Conservation (phyloP, 352 stramenopile genomes). For the Globisporangium yorkense region DNA sequence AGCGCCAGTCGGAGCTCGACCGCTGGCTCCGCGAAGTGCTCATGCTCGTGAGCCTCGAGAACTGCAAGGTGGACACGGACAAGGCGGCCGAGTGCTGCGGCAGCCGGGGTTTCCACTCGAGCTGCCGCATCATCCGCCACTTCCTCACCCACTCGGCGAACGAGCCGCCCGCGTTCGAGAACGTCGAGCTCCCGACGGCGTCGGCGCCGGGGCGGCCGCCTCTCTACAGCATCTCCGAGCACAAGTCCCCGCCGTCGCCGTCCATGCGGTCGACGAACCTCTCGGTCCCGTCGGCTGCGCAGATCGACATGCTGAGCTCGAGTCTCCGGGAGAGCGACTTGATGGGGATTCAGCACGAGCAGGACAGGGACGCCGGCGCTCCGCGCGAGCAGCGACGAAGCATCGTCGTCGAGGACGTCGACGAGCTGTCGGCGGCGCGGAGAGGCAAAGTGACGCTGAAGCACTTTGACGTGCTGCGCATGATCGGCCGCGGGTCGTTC, state of each 20-base stretch:
- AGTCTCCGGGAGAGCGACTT: constrained; percentile 37
- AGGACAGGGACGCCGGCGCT: constrained; percentile 10
- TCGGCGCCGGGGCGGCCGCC: constrained; percentile 1
- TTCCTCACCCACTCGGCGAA: constrained; percentile 77
- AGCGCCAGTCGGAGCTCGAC: constrained; percentile 80
- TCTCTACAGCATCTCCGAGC: constrained; percentile 53
- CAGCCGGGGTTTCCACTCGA: constrained; percentile 58
- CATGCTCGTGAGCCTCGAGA: constrained; percentile 75
- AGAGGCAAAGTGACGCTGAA: constrained; percentile 69
- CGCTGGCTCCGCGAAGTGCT: constrained; percentile 78
- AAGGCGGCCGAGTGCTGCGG: constrained; percentile 53
- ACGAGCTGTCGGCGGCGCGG: constrained; percentile 30
- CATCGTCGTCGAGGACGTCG: constrained; percentile 63
- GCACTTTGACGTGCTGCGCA: constrained; percentile 86
- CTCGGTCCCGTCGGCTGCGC: constrained; percentile 11
- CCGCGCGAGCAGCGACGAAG: constrained; percentile 37
- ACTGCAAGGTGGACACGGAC: constrained; percentile 72
- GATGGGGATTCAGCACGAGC: constrained; percentile 21
- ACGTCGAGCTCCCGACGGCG: constrained; percentile 22
- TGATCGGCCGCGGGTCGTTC: constrained; percentile 91
- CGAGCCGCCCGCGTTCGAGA: constrained; percentile 63
- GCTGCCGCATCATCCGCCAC: constrained; percentile 58
- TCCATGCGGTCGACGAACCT: constrained; percentile 12
- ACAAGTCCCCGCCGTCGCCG: constrained; percentile 23
- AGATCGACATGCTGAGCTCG: constrained; percentile 43